phyloP scores from a whole-genome alignment of 371 early-diverging fungal species.

The Amoeboaphelidium protococcarum region DNA sequence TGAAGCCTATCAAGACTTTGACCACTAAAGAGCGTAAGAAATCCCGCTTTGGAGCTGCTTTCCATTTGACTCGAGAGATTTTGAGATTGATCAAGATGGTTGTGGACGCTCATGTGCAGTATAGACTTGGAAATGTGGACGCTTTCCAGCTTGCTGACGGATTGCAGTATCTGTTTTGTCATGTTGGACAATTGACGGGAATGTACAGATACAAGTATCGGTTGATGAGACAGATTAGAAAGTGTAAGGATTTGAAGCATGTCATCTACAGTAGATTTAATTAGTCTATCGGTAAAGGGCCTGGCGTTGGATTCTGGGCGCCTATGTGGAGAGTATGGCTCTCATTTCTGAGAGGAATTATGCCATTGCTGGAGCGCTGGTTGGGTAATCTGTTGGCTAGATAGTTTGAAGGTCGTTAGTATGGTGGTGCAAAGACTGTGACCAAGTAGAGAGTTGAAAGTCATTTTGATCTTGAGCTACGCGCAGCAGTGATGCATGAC shows the following conservation, averaged over 20 bases:
- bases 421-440: constrained; percentile 89
- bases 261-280: constrained; percentile 39
- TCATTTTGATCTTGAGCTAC: constrained; percentile 86
- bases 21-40: constrained; percentile 99
- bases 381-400: constrained; percentile 89
- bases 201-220: constrained; percentile 99
- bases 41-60: constrained; percentile 94
- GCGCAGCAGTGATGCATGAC: constrained; percentile 90
- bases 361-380: constrained; percentile 91
- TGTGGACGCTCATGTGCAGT: constrained; percentile 90
- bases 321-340: constrained; percentile 99
- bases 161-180: constrained; percentile 91
- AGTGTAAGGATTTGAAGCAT: constrained; percentile 18
- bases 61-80: constrained; percentile 86
- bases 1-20: constrained; percentile 88
- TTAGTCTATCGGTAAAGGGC: constrained; percentile 88
- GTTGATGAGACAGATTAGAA: constrained; percentile 91
- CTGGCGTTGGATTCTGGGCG: constrained; percentile 96
- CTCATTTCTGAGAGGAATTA: constrained; percentile 93
- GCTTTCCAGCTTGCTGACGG: constrained; percentile 91
- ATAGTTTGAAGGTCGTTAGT: constrained; percentile 92
- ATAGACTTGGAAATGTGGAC: constrained; percentile 84
- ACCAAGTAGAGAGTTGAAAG: constrained; percentile 98
- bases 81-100: constrained; percentile 88
- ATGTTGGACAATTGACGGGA: constrained; percentile 97